Conservation (phyloP, 2,329 filamentous ascomycete genomes). For the Colletotrichum sojae region DNA sequence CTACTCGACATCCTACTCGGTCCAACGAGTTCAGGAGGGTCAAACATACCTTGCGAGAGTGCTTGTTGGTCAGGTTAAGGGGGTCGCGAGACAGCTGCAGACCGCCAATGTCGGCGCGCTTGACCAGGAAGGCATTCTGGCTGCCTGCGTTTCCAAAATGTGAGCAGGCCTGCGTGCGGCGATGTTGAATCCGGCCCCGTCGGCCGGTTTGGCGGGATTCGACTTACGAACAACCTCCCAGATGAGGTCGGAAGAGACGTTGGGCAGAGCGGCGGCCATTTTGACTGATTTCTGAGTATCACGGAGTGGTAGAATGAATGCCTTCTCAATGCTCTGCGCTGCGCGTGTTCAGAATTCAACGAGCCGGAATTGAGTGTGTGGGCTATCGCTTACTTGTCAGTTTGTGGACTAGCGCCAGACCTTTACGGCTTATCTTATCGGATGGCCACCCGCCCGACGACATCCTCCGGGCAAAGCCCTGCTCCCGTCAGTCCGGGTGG, state of each 20-base stretch:
- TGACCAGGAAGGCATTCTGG: slow-evolving; percentile 93
- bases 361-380: slow-evolving; percentile 52
- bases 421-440: slow-evolving; percentile 7
- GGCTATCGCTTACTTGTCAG: slow-evolving; percentile 52
- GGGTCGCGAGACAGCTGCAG: slow-evolving; percentile 94
- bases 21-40: slow-evolving; percentile 32
- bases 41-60: slow-evolving; percentile 84
- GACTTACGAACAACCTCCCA: slow-evolving; percentile 96
- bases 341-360: slow-evolving; percentile 44
- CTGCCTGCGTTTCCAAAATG: slow-evolving; percentile 69
- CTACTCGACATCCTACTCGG: not conserved
- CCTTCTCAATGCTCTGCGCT: slow-evolving; percentile 37
- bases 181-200: not conserved
- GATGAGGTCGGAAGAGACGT: slow-evolving; percentile 91
- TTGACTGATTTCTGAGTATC: slow-evolving; percentile 60
- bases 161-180: slow-evolving; percentile 13
- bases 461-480: slow-evolving; percentile 36
- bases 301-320: slow-evolving; percentile 44
- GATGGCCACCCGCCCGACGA: slow-evolving; percentile 10
- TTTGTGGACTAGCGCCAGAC: slow-evolving; percentile 33
- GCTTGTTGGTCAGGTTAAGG: slow-evolving; percentile 92
- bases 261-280: slow-evolving; percentile 73
- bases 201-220: slow-evolving; percentile 14
- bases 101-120: slow-evolving; percentile 85
- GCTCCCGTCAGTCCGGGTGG: not conserved